Evolutionary conservation across 495 filamentous ascomycete genomes (phyloP), one percentile per base, ranked within the genome.

Genomic region (Alectoria sarmentosa): DNA sequence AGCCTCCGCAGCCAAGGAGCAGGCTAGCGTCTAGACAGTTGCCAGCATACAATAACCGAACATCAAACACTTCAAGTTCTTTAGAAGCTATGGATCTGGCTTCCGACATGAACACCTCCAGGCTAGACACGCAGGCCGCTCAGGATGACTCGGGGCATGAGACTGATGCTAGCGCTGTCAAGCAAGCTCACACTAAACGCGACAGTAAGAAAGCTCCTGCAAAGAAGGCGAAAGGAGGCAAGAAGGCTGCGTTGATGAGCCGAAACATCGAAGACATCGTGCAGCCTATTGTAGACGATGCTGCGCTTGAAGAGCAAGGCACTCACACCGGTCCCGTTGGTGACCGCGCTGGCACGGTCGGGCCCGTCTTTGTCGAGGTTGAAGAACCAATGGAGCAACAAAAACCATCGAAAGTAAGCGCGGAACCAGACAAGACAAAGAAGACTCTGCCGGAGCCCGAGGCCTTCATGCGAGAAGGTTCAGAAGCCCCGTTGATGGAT

Each of bases 221-320:
- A 55, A 84, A 81, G 57, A 82, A 80, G 60, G 72, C 69, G 49
- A 73, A 75, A 70, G 72, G 66, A 5, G 73, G 75, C 34, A 85
- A 82, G 69, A 84, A 84, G 69, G 66, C 72, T 3, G 64, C 67
- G 48, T 55, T 54, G 17, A 48, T 37, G 26, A 66, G 36, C 34
- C 68, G 61, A 65, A 67, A 75, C 32, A 72, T 66, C 61, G 70
- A 73, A 57, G 71, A 77, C 19, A 69, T 73, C 21, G 60, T 74
- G 23, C 71, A 76, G 61, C 60, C 68, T 42, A 55, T 61, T 28
- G 52, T 68, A 38, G 30, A 37, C 1, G 17, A 46, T 15, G 54
- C 15, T n/a, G 38, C 68, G 26, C 52, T 61, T 23, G 59, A 69
- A 44, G 48, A 30, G 14, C 36, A 30, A 28, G 32, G n/a, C 13